Conservation (phyloP, 139 green algal species). For the Eudorina sp. region DNA sequence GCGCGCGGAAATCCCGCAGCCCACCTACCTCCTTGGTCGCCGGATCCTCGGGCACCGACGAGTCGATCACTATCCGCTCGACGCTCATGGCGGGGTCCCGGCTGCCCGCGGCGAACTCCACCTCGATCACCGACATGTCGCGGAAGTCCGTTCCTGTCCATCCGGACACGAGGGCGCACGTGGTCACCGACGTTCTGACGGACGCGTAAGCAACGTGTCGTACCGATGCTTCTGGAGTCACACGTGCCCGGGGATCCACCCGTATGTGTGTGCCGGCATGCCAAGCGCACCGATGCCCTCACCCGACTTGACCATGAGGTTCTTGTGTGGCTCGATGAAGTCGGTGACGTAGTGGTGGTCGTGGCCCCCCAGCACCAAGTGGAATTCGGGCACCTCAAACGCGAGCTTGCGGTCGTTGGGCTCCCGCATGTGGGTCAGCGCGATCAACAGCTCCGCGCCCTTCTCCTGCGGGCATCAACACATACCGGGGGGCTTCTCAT, state of each 20-base stretch:
- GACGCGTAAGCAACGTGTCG: no score
- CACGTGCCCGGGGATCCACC: no score
- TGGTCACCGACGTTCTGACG: no score
- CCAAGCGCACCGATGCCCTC: no score
- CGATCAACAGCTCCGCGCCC: constrained; percentile 80
- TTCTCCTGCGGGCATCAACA: constrained; percentile 44
- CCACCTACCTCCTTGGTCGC: constrained; percentile 36
- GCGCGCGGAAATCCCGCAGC: no score
- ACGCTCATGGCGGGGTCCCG: constrained; percentile 56
- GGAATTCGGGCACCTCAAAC: constrained; percentile 69
- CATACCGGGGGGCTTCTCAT: no score
- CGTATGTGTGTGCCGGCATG: no score
- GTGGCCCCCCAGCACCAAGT: constrained; percentile 85
- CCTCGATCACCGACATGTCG: constrained; percentile 56
- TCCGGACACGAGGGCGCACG: no score
- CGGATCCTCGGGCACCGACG: constrained; percentile 59
- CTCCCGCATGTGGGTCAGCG: constrained; percentile 87
- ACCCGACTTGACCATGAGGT: constrained; percentile 80
- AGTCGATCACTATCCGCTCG: constrained; percentile 58
- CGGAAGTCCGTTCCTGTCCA: constrained; percentile 59
- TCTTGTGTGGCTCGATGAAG: constrained; percentile 69
- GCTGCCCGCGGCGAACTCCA: constrained; percentile 33
- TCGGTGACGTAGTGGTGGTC: constrained; percentile 81
- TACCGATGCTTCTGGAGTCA: no score
- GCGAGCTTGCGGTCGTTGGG: constrained; percentile 76